Conservation (phyloP, 441 rosid genomes). For the Heliophila coronopifolia region DNA sequence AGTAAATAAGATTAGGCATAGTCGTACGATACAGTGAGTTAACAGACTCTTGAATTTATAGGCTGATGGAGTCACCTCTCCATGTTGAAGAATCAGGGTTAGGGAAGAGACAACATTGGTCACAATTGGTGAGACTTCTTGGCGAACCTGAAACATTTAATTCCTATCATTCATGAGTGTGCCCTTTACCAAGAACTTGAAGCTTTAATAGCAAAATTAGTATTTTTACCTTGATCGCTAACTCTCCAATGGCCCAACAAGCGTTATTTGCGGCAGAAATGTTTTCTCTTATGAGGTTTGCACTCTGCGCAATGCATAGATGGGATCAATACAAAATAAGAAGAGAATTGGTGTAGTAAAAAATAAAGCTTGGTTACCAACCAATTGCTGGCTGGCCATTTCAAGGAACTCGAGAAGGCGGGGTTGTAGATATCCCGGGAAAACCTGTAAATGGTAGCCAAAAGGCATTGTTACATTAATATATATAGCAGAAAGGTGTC, state of each 20-base stretch:
- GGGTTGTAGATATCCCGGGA: constrained; percentile 70
- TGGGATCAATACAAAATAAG: constrained; percentile 12
- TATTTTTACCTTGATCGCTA: constrained; percentile 74
- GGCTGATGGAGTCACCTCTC: constrained; percentile 46
- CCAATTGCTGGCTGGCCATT: constrained; percentile 87
- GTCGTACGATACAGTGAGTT: neutral
- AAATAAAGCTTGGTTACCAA: constrained; percentile 31
- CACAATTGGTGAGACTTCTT: constrained; percentile 85
- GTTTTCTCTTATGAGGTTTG: constrained; percentile 60
- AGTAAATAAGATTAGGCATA: constrained; percentile 9
- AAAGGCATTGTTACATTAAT: constrained; percentile 5
- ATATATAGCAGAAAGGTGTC: neutral
- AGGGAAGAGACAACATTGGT: constrained; percentile 69
- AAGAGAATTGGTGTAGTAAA: constrained; percentile 12
- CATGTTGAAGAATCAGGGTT: constrained; percentile 74
- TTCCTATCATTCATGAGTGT: constrained; percentile 8
- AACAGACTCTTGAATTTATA: neutral
- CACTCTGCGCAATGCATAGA: constrained; percentile 41
- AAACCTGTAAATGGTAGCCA: constrained; percentile 43
- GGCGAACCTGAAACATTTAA: constrained; percentile 57
- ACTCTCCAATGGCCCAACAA: constrained; percentile 98
- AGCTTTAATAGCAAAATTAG: neutral
- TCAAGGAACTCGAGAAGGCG: constrained; percentile 70
- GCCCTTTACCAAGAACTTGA: constrained; percentile 3
- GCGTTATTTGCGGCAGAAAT: constrained; percentile 95